Evolutionary conservation across 306 rosid species (phyloP).

Genomic region (Hippophae gyantsensis): DNA sequence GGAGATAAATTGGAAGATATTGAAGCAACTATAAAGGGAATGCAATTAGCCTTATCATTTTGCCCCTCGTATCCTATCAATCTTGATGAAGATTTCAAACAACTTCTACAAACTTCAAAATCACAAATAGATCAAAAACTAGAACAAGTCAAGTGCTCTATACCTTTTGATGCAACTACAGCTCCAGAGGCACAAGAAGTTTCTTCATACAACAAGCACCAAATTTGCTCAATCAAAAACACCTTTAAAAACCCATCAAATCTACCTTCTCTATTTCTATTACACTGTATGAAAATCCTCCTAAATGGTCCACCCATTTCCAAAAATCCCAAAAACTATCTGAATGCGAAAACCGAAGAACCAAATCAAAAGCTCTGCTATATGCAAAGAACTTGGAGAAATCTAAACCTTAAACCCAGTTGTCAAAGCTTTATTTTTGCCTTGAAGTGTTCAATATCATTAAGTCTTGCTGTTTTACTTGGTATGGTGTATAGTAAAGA

Average conservation of each 20-base stretch:
- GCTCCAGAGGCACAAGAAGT: constrained; percentile 24
- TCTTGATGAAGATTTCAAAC: constrained; percentile 40
- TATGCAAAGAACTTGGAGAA: constrained; percentile 16
- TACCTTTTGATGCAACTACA: constrained; percentile 30
- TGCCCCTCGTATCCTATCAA: constrained; percentile 28
- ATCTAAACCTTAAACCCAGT: constrained; percentile 32
- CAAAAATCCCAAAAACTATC: constrained; percentile 15
- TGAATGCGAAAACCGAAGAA: constrained; percentile 5
- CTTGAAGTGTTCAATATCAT: constrained; percentile 53
- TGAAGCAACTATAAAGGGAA: constrained; percentile 51
- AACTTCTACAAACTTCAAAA: constrained; percentile 25
- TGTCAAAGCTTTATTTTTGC: constrained; percentile 42
- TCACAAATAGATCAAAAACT: constrained; percentile 27
- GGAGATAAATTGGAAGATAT: constrained; percentile 33
- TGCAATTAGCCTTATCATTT: constrained; percentile 53
- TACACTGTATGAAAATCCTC: constrained; percentile 52
- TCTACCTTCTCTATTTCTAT: constrained; percentile 48
- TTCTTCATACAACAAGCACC: constrained; percentile 9
- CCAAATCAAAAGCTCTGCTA: not conserved
- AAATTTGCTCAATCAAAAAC: constrained; percentile 15
- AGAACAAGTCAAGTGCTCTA: constrained; percentile 29
- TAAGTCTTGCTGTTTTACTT: constrained; percentile 56
- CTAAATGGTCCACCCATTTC: constrained; percentile 22
- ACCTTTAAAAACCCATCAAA: constrained; percentile 23
- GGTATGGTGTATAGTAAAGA: constrained; percentile 47